Conservation (phyloP, 352 stramenopile species). For the Phytophthora agathidicida region DNA sequence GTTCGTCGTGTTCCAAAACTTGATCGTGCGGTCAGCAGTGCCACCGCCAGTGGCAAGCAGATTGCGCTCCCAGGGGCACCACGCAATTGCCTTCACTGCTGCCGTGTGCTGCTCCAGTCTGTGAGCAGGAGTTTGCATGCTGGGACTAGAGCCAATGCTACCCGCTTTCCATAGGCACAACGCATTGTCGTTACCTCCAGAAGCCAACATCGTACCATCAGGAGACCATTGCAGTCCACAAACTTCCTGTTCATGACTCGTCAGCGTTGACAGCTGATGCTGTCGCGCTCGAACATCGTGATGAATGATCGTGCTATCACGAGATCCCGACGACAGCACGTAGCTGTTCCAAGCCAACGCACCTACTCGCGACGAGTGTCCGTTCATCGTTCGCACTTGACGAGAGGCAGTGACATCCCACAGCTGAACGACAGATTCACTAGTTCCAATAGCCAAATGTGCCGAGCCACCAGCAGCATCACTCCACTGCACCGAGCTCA, state of each 20-base stretch:
- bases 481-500: slow-evolving; percentile 97
- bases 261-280: slow-evolving; percentile 92
- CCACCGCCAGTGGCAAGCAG: slow-evolving; percentile 97
- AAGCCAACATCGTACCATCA: slow-evolving; percentile 95
- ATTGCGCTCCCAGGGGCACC: slow-evolving; percentile 98
- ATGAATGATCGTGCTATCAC: slow-evolving; percentile 95
- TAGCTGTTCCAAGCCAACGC: slow-evolving; percentile 96
- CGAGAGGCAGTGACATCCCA: slow-evolving; percentile 96
- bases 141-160: slow-evolving; percentile 75
- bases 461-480: slow-evolving; percentile 76
- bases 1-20: slow-evolving; percentile 98
- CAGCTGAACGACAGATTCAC: slow-evolving; percentile 94
- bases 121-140: slow-evolving; percentile 67
- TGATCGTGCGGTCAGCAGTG: slow-evolving; percentile 98
- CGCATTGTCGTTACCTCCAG: slow-evolving; percentile 98
- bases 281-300: slow-evolving; percentile 71
- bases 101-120: slow-evolving; percentile 96
- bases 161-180: slow-evolving; percentile 96
- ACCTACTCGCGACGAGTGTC: slow-evolving; percentile 95
- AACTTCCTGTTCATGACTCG: slow-evolving; percentile 97
- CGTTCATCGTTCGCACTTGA: slow-evolving; percentile 92
- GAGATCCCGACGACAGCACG: slow-evolving; percentile 93
- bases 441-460: slow-evolving; percentile 96
- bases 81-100: slow-evolving; percentile 98
- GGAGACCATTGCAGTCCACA: slow-evolving; percentile 97